These are phyloP conservation scores for Trichoderma cornu-damae DNA, from an alignment of 2,329 filamentous ascomycete genomes.

Conservation along the genomic window DNA sequence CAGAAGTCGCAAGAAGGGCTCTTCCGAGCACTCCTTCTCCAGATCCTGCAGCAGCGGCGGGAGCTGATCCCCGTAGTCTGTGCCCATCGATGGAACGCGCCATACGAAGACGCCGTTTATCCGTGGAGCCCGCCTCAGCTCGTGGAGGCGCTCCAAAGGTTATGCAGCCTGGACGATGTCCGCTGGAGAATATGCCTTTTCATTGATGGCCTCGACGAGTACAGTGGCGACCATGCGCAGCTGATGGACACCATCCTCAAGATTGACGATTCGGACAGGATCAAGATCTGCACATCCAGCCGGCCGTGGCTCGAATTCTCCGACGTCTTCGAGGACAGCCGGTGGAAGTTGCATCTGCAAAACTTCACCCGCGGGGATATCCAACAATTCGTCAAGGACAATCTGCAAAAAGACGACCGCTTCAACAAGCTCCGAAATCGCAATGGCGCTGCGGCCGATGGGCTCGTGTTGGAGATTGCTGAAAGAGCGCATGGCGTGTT, in stretches of 20 bases:
- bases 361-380: conserved; percentile 21
- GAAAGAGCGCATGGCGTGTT: conserved; percentile 21
- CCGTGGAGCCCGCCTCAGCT: conserved; percentile 10
- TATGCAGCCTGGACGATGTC: not conserved
- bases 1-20: conserved; percentile 20
- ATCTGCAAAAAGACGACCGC: not conserved
- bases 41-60: conserved; percentile 16
- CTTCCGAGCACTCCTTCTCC: conserved; percentile 15
- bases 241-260: conserved; percentile 9
- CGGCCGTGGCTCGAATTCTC: conserved; percentile 19
- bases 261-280: not conserved
- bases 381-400: conserved; percentile 1
- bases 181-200: conserved; percentile 20
- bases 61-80: not conserved
- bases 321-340: not conserved
- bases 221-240: conserved; percentile 15
- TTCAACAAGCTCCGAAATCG: conserved; percentile 1
- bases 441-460: not conserved
- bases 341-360: conserved; percentile 19
- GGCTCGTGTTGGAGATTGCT: conserved; percentile 6
- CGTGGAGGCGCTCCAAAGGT: not conserved
- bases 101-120: not conserved
- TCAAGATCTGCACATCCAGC: conserved; percentile 23
- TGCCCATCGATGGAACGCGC: conserved; percentile 1
- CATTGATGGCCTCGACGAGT: conserved; percentile 24